Base-by-base conservation (phyloP, 2,329 filamentous ascomycete genomes). In the Hypoxylon sp. region DNA sequence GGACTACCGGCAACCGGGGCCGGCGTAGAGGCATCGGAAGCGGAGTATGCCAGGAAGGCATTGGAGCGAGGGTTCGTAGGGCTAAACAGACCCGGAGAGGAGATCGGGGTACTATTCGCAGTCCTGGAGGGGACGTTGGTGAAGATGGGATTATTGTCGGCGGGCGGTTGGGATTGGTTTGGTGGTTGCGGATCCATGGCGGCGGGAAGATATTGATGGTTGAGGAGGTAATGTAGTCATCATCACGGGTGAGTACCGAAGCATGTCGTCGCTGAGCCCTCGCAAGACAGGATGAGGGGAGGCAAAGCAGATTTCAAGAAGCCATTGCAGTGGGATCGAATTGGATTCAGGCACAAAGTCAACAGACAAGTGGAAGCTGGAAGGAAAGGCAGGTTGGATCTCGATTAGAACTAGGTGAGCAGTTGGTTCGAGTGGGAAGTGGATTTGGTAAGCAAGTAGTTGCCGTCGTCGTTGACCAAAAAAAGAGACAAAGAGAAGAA, bases 11-110 rank as follows among this genome's bases (percentile, higher is more conserved):
- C 73, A 46, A 78, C 74, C 24, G 79, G 80, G 40, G 80, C 81
- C 36, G 86, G 85, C 4, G 85, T 85, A 24, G 83, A 83, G 64
- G 80, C 82, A 73, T 89, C 87, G 64, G 85, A 86, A 26, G 81
- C 73, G 26, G 84, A 80, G 28, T 81, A 79, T 24, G 72, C 68
- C n/a, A 77, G 75, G 32, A 78, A 75, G 53, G 77, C 74, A 73
- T 78, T 78, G 38, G 81, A 77, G 60, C 83, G 81, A 11, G 78
- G 74, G 61, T 77, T 79, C 9, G 79, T 75, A 38, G 87, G 85
- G 70, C 82, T 88, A 79, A 88, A 89, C 63, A 89, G 83, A 24
- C 87, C 87, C 0, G 87, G 85, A 26, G 87, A 89, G 54, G 87
- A 87, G 61, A 84, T 80, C 22, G 87, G 86, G 9, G 87, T 89